Percentiles rank a stretch among this genome's conserved stretches.
Evolutionary conservation across 78 protist species (phyloP).

Genomic region (Dictyostelium purpureum): DNA sequence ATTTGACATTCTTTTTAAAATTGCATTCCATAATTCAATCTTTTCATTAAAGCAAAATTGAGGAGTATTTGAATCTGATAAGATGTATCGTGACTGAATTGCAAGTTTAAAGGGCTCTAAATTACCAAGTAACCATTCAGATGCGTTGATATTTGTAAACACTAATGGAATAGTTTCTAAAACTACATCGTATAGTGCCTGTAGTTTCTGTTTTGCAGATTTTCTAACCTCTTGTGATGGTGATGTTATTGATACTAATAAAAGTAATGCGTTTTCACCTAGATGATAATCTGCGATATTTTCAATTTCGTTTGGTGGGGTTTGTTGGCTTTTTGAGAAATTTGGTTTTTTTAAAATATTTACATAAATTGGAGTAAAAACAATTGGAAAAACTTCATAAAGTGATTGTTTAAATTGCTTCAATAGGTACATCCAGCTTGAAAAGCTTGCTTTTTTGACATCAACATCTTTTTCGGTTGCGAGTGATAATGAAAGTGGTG

Average conservation of each 20-base stretch:
- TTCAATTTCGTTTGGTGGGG: not conserved
- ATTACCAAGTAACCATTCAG: not conserved
- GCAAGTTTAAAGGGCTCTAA: slow-evolving; percentile 5
- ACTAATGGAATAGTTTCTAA: not conserved
- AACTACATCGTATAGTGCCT: not conserved
- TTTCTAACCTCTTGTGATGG: slow-evolving; percentile 21
- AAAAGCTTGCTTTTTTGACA: not conserved
- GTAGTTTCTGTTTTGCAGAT: not conserved
- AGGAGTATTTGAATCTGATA: not conserved
- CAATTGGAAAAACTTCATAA: not conserved
- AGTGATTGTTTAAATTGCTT: not conserved
- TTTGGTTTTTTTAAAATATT: not conserved
- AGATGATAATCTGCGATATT: slow-evolving; percentile 1
- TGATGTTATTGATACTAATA: not conserved
- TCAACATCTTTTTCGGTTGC: not conserved
- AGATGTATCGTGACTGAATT: not conserved
- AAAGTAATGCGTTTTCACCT: not conserved
- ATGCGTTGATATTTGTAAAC: not conserved
- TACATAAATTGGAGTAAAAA: not conserved
- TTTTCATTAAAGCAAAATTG: not conserved
- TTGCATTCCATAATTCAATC: slow-evolving; percentile 41
- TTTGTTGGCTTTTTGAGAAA: not conserved
- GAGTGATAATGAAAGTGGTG: slow-evolving; percentile 10
- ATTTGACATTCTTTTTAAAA: not conserved
- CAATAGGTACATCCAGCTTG: slow-evolving; percentile 47